Evolutionary conservation across 2,329 filamentous ascomycete genomes (phyloP).

Genomic region (Ascochyta viciae-villosae): DNA sequence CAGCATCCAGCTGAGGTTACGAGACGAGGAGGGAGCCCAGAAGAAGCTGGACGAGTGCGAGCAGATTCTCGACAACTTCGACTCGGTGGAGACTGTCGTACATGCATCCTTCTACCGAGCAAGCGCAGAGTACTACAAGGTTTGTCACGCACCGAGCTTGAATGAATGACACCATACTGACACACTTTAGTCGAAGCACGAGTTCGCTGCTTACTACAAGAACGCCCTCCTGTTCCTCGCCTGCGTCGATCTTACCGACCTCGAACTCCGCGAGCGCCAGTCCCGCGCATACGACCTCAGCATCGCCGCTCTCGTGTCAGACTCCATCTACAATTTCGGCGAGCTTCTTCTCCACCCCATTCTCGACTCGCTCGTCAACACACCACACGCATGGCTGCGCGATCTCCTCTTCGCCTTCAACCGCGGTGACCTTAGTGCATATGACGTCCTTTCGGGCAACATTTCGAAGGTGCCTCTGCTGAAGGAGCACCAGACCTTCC

Average conservation of each 20-base stretch:
- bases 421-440: constrained; percentile 87
- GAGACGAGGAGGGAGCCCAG: constrained; percentile 81
- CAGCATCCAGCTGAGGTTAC: constrained; percentile 81
- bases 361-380: constrained; percentile 79
- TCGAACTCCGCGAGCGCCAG: constrained; percentile 77
- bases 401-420: constrained; percentile 98
- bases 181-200: constrained; percentile 69
- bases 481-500: constrained; percentile 77
- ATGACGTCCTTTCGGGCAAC: constrained; percentile 81
- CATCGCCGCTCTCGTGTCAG: constrained; percentile 89
- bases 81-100: constrained; percentile 93
- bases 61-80: constrained; percentile 86
- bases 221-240: constrained; percentile 97
- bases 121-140: constrained; percentile 94
- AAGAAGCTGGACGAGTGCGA: constrained; percentile 88
- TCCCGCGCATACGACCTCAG: constrained; percentile 89
- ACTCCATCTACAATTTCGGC: constrained; percentile 98
- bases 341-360: constrained; percentile 98
- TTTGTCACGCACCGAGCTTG: constrained; percentile 1
- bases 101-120: constrained; percentile 96
- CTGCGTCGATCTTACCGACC: constrained; percentile 82
- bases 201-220: constrained; percentile 96
- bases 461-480: constrained; percentile 82
- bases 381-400: constrained; percentile 84
- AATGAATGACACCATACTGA: neutral